A percentile compares a stretch with the other conserved stretches of the same genome.
phyloP scores from a whole-genome alignment of 2,329 filamentous ascomycete genomes.

The Scedosporium dehoogii region DNA sequence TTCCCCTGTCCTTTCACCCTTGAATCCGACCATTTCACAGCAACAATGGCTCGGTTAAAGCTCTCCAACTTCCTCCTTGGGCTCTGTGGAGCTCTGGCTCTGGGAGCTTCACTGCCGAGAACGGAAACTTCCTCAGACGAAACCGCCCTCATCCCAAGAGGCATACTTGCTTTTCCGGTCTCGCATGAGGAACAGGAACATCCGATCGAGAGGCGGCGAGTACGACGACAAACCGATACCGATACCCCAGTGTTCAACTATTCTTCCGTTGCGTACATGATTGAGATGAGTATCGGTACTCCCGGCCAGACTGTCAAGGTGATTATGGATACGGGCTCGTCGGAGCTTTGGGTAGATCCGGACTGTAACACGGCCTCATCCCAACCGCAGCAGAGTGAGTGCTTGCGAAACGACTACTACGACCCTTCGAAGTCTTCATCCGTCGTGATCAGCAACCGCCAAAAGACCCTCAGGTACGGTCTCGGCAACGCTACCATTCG shows the following conservation, averaged over 20 bases:
- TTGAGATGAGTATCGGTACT: conserved; percentile 26
- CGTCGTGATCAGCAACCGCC: conserved; percentile 8
- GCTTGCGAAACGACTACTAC: conserved; percentile 9
- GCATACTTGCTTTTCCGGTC: conserved; percentile 1
- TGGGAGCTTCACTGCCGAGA: not conserved
- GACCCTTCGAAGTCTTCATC: conserved; percentile 15
- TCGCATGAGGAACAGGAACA: not conserved
- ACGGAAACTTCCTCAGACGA: not conserved
- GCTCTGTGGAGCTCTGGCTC: not conserved
- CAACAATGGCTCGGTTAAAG: not conserved
- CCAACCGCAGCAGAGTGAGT: conserved; percentile 9
- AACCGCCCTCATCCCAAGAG: not conserved
- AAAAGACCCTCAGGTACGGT: conserved; percentile 17
- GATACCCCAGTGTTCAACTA: conserved; percentile 12
- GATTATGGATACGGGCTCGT: conserved; percentile 30
- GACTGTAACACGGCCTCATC: conserved; percentile 17
- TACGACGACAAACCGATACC: not conserved
- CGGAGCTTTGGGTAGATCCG: conserved; percentile 33
- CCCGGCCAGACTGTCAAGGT: conserved; percentile 27
- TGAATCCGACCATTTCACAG: not conserved
- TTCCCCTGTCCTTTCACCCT: not conserved
- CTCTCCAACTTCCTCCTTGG: not conserved
- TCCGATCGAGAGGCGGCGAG: not conserved
- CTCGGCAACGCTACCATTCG: conserved; percentile 17
- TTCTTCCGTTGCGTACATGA: conserved; percentile 24